Evolutionary conservation across 805 yeast species (phyloP).

Genomic region (Cyberlindnera misumaiensis): DNA sequence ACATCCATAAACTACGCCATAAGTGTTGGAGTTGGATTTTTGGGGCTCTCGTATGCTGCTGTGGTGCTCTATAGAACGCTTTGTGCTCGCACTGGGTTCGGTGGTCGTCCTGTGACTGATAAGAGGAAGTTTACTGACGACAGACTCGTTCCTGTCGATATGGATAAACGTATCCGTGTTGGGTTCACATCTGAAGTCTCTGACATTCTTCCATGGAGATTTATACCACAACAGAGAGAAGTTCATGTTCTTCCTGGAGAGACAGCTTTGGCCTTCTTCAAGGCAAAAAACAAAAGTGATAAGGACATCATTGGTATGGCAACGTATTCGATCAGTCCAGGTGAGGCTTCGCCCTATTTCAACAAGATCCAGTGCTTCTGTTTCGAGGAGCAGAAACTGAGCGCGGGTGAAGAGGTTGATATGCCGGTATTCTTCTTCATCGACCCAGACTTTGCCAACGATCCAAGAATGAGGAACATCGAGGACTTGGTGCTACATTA

Average conservation of each 20-base stretch:
- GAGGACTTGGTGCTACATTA: conserved; percentile 88
- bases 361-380: conserved; percentile 97
- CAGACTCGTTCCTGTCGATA: conserved; percentile 80
- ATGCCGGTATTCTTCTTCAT: conserved; percentile 98
- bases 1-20: conserved; percentile 61
- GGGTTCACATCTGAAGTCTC: conserved; percentile 90
- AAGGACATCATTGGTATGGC: conserved; percentile 98
- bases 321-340: conserved; percentile 93
- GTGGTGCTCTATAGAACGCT: conserved; percentile 89
- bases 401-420: conserved; percentile 96
- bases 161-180: conserved; percentile 73
- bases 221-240: conserved; percentile 89
- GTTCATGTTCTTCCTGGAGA: conserved; percentile 94
- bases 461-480: conserved; percentile 85
- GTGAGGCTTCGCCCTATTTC: conserved; percentile 92
- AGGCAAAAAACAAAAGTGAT: conserved; percentile 78
- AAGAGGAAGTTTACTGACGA: conserved; percentile 74
- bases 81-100: conserved; percentile 94
- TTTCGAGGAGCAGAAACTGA: conserved; percentile 89
- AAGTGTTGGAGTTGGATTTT: conserved; percentile 61
- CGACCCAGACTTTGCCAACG: conserved; percentile 92
- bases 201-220: conserved; percentile 88
- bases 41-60: conserved; percentile 80
- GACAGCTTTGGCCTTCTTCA: conserved; percentile 93
- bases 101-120: conserved; percentile 93